Conservation (phyloP, 495 filamentous ascomycete species). For the Tuber borchii region DNA sequence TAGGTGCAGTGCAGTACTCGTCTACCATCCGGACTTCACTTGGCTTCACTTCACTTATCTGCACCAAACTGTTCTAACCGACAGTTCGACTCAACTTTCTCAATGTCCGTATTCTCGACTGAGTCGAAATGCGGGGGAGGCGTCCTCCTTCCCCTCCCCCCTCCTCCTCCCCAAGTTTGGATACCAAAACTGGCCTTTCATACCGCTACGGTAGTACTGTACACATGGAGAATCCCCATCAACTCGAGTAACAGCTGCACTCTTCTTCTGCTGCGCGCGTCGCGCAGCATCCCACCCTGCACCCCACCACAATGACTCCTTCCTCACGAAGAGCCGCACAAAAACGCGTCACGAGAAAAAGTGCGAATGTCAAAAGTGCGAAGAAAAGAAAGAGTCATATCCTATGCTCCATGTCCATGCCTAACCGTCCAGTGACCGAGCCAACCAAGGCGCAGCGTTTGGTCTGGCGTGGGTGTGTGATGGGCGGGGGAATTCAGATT, state of each 20-base stretch:
- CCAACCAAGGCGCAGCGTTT: neutral
- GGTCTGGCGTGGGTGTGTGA: neutral
- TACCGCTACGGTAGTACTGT: neutral
- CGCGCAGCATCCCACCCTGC: neutral
- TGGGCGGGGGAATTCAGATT: neutral
- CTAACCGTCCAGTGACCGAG: neutral
- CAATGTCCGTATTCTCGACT: neutral
- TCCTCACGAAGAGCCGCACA: neutral
- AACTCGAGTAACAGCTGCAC: too few species aligned
- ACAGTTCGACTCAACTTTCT: neutral
- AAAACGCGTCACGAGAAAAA: neutral
- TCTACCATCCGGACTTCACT: neutral
- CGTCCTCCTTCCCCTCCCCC: neutral
- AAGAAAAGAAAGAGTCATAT: slow-evolving; percentile 1
- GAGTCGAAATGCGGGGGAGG: neutral
- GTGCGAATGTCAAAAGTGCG: neutral
- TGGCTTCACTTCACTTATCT: neutral
- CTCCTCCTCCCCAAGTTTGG: neutral
- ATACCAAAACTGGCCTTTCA: neutral
- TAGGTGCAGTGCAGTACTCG: neutral
- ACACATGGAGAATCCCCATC: neutral
- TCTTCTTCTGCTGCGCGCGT: neutral
- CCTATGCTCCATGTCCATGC: neutral
- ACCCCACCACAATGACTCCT: slow-evolving; percentile 4
- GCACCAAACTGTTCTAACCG: neutral